Base-by-base conservation (phyloP, 805 yeast genomes). In the Saccharomyces jurei region DNA sequence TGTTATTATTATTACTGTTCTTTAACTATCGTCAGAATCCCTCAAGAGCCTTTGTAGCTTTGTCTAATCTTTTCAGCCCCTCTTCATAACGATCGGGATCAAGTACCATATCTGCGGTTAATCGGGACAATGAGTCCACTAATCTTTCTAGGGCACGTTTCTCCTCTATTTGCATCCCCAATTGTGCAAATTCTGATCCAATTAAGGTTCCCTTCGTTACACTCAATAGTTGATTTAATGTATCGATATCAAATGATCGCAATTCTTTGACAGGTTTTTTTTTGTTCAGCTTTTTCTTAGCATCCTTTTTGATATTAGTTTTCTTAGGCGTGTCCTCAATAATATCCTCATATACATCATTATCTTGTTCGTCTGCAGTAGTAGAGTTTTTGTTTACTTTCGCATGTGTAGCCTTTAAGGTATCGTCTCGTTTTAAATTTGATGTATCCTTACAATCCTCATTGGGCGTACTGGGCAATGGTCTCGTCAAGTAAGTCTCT, bases 71-170 rank as follows among this genome's bases (percentile, higher is more conserved):
- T 58, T 81, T 77, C 48, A 89, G 78, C 11, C 97, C 96, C 57
- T 89, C 89, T 14, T 83, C 84, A 55, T 86, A 84, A 63, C 94
- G 81, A 29, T 81, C 81, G 29, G 89, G 89, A 68, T 92, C 96
- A 54, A 88, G 67, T 52, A 90, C 86, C 88, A 94, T 89, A 65
- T 90, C 97, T 52, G 91, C 89, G 2, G 96, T 89, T 55, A 94
- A 77, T 62, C 94, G 78, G 44, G 94, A 84, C 49, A 92, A 74
- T 1, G 95, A 84, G 63, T 90, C 96, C 2, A 92, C 87, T 50
- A 92, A 82, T 69, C 89, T 83, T 64, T 92, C 97, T 47, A 92
- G 75, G 46, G 91, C 75, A 62, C 81, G 84, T 60, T 87, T 86
- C 64, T 90, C 96, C 56, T 84, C 85, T 0, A 78, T 71, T 9